Evolutionary conservation across 1,139 yeast species (phyloP), one percentile per base, ranked within the genome.

Genomic region (Geotrichum restrictum): DNA sequence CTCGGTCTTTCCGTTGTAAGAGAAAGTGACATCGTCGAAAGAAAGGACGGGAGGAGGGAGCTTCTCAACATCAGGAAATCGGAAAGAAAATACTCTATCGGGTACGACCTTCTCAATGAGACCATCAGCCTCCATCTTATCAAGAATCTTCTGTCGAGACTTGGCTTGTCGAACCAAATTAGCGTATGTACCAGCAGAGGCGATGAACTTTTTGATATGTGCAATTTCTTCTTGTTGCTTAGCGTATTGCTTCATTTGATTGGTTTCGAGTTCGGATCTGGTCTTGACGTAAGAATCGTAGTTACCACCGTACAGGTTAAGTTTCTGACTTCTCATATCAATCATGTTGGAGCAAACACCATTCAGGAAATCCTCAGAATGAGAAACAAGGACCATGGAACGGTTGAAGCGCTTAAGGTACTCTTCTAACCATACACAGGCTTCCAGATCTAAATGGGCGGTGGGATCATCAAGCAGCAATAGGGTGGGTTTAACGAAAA

Each of bases 61-160:
- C 79, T 94, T 89, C 72, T 93, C 98, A 58, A 93, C 96, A 44
- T 83, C 91, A 54, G 98, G 91, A 81, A 94, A 93, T 68, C 86
- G 80, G 81, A 93, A 93, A 2, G 95, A 82, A 73, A 93, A 93
- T 33, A 89, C 96, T 75, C 80, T 88, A 71, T 93, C 98, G 51
- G 88, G 87, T 56, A 82, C 91, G 61, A 94, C 98, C 55, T 95
- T 84, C 74, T 88, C 88, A 67, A 93, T 86, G 66, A 93, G 81
- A 69, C 98, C 99, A 71, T 93, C 98, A 63, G 98, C 98, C 76
- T 93, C 98, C 98, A 93, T 94, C 83, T 94, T 94, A 75, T 93
- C 98, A 74, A 93, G 80, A 70, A 93, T 94, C 84, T 94, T 93
- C 80, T 94, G 98, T 77, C 98, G 88, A 45, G 98, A 93, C 75